Evolutionary conservation across 169 alveolate genomes (phyloP), one percentile per base, ranked within the genome.

Genomic region (Neospora caninum): DNA sequence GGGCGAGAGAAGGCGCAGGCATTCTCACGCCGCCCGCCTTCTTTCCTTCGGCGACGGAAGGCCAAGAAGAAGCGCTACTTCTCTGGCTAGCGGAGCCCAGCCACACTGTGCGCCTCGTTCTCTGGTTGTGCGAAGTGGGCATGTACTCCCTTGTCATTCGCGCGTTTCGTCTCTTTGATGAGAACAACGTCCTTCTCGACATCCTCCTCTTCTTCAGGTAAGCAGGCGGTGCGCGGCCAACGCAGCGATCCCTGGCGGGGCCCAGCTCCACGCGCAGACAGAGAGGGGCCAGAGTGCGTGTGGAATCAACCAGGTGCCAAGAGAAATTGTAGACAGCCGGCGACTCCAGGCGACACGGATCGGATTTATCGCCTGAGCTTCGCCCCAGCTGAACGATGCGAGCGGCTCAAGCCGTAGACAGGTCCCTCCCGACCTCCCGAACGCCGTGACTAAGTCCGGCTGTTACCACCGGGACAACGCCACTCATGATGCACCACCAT

Each of bases 91-190:
- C 53, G 31, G 86, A 83, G 80, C 92, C 43, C 78, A 64, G 80
- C 54, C 92, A 41, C 95, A 42, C 67, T 27, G 95, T 34, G 1
- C 80, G 70, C 13, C 64, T 86, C 22, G 67, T 93, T 25, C 80
- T 93, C 39, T 34, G 82, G 69, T 49, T 93, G 83, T 84, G 88
- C 31, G 89, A 84, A 34, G 88, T 64, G 9, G 95, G 95, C 2
- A 36, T 89, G 34, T 84, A 29, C 43, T 67, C 89, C 54, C 87
- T 92, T 70, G 91, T 92, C 49, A 88, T 78, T 41, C 93, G 95
- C 58, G 95, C 93, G 53, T 78, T 93, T 38, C 64, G 86, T 0
- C 91, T 93, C 80, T 93, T 93, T 53, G 95, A 93, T 73, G 88
- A 92, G 36, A 49, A 38, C 22, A 88, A 34, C 64, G 86, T 91